phyloP scores from a whole-genome alignment of 768 basidiomycete species.

The Termitomyces sp. region DNA sequence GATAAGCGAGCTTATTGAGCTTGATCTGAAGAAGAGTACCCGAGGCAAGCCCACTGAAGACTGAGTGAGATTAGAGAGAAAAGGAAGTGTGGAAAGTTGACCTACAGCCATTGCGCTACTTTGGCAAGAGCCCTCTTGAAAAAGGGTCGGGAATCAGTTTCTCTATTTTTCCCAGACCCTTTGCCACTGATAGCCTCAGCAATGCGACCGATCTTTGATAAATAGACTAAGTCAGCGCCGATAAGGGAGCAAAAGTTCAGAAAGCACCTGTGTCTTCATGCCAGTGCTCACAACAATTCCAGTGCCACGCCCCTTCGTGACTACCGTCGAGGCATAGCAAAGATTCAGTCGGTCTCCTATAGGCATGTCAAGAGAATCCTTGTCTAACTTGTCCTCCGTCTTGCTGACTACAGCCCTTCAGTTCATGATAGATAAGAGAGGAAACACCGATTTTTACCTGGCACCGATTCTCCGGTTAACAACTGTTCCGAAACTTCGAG shows the following conservation, averaged over 20 bases:
- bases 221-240: neutral
- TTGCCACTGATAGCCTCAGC: constrained; percentile 28
- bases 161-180: constrained; percentile 3
- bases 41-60: constrained; percentile 23
- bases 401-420: constrained; percentile 28
- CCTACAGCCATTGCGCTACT: constrained; percentile 22
- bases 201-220: constrained; percentile 29
- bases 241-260: constrained; percentile 2
- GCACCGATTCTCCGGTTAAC: constrained; percentile 47
- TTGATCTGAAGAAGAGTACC: constrained; percentile 35
- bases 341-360: constrained; percentile 39
- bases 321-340: constrained; percentile 36
- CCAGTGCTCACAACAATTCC: constrained; percentile 43
- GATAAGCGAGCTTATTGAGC: constrained; percentile 28
- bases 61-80: neutral
- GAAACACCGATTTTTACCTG: constrained; percentile 20
- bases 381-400: constrained; percentile 23
- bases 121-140: constrained; percentile 17
- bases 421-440: neutral
- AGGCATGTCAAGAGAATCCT: constrained; percentile 26
- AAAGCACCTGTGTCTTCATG: constrained; percentile 45
- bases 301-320: constrained; percentile 42
- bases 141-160: constrained; percentile 18
- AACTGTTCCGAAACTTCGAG: constrained; percentile 46
- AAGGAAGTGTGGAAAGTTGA: neutral